A percentile compares a stretch with the other conserved stretches of the same genome.
These are phyloP conservation scores for Tympanopsis confertula DNA, from an alignment of 2,329 filamentous ascomycete genomes.

Conservation along the genomic window DNA sequence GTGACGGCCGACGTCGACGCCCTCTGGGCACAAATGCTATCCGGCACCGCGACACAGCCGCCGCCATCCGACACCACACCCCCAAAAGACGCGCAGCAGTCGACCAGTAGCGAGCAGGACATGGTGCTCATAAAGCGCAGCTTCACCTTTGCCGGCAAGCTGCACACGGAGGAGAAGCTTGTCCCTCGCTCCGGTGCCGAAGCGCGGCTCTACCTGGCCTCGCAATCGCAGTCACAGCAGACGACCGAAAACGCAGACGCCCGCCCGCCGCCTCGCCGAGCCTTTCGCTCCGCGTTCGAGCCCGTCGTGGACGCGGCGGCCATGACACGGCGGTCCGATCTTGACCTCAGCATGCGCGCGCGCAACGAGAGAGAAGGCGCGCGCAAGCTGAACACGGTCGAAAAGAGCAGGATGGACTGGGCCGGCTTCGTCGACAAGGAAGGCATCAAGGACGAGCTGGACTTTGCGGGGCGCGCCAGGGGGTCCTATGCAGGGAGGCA, in stretches of 20 bases:
- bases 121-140: slow-evolving; percentile 57
- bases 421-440: slow-evolving; percentile 61
- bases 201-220: slow-evolving; percentile 50
- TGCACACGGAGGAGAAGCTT: slow-evolving; percentile 61
- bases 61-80: slow-evolving; percentile 4
- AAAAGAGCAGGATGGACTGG: slow-evolving; percentile 66
- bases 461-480: slow-evolving; percentile 53
- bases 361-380: slow-evolving; percentile 25
- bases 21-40: slow-evolving; percentile 56
- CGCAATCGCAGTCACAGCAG: slow-evolving; percentile 16
- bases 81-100: slow-evolving; percentile 4
- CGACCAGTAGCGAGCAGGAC: slow-evolving; percentile 11
- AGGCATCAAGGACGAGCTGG: slow-evolving; percentile 58
- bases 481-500: slow-evolving; percentile 49
- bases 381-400: slow-evolving; percentile 59
- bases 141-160: slow-evolving; percentile 65
- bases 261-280: slow-evolving; percentile 14
- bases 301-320: slow-evolving; percentile 34
- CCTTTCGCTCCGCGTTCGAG: slow-evolving; percentile 52
- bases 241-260: slow-evolving; percentile 11
- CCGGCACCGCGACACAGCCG: slow-evolving; percentile 16
- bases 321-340: slow-evolving; percentile 34
- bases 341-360: slow-evolving; percentile 44
- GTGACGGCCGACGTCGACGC: slow-evolving; percentile 63
- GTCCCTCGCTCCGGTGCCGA: slow-evolving; percentile 55